A percentile compares a stretch with the other conserved stretches of the same genome.
phyloP scores from a whole-genome alignment of 768 basidiomycete genomes.

The Suillus paluster region DNA sequence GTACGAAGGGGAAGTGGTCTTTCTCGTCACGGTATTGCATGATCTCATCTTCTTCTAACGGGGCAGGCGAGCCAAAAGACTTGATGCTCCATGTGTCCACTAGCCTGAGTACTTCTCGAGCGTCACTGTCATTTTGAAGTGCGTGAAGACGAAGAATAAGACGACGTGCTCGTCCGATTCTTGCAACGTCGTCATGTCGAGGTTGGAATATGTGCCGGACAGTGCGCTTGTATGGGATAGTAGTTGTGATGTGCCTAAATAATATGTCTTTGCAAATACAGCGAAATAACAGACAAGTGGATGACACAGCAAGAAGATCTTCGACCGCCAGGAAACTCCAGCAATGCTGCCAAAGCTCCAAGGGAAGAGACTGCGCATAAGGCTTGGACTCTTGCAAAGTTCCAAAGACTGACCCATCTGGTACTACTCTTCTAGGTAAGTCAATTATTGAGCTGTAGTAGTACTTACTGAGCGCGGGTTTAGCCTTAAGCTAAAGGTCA shows the following conservation, averaged over 20 bases:
- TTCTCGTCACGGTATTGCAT: not conserved
- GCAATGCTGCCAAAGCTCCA: not conserved
- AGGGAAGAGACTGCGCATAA: not conserved
- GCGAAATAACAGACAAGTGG: not conserved
- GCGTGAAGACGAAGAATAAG: not conserved
- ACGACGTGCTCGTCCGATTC: not conserved
- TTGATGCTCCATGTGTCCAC: not conserved
- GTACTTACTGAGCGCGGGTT: too few relatives aligned
- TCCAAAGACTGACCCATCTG: conserved; percentile 1
- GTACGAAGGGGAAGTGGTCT: not conserved
- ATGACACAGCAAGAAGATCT: not conserved
- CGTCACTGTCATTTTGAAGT: not conserved
- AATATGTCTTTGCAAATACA: not conserved
- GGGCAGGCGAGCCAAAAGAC: not conserved
- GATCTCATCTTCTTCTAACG: not conserved
- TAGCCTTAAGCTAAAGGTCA: too few relatives aligned
- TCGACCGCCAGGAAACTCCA: not conserved
- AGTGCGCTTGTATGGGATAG: not conserved
- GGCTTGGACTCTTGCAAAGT: not conserved
- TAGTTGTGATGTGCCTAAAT: not conserved
- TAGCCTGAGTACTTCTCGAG: not conserved
- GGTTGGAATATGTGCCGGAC: not conserved
- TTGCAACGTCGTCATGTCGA: not conserved
- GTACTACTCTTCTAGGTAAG: not conserved
- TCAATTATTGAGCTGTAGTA: not conserved